Evolutionary conservation across 805 yeast species (phyloP).

Genomic region (Lachancea sp.): DNA sequence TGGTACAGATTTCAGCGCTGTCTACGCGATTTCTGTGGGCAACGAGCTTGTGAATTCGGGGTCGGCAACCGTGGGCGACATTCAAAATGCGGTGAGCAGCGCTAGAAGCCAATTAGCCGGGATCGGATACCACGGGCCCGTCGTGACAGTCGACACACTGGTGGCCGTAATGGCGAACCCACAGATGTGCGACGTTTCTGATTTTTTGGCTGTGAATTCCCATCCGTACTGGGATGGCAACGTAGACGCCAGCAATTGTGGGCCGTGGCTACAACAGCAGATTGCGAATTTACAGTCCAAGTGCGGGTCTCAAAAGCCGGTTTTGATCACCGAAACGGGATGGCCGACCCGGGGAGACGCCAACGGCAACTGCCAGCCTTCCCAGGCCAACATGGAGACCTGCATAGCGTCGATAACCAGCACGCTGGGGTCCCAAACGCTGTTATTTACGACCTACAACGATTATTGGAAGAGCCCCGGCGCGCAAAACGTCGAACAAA

Average conservation of each 20-base stretch:
- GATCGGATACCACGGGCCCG: constrained; percentile 66
- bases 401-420: constrained; percentile 59
- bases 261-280: constrained; percentile 57
- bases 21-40: constrained; percentile 53
- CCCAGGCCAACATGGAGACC: constrained; percentile 52
- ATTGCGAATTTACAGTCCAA: constrained; percentile 40
- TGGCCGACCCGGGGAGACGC: constrained; percentile 64
- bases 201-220: constrained; percentile 71
- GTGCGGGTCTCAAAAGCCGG: constrained; percentile 43
- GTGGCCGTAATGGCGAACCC: constrained; percentile 53
- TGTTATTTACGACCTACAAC: constrained; percentile 65
- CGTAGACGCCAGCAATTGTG: constrained; percentile 57
- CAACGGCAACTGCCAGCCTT: constrained; percentile 64
- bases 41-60: constrained; percentile 69
- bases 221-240: constrained; percentile 68
- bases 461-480: constrained; percentile 87
- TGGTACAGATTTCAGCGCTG: constrained; percentile 37
- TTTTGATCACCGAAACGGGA: constrained; percentile 72
- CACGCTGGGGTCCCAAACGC: constrained; percentile 48
- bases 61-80: constrained; percentile 46
- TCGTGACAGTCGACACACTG: constrained; percentile 81
- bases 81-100: constrained; percentile 49
- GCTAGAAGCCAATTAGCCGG: constrained; percentile 47
- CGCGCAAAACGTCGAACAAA: constrained; percentile 69
- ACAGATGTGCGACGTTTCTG: constrained; percentile 59